Percentiles rank a stretch among this genome's conserved stretches.
phyloP scores from a whole-genome alignment of 1,139 yeast genomes.

The Nakaseomyces bracarensis region DNA sequence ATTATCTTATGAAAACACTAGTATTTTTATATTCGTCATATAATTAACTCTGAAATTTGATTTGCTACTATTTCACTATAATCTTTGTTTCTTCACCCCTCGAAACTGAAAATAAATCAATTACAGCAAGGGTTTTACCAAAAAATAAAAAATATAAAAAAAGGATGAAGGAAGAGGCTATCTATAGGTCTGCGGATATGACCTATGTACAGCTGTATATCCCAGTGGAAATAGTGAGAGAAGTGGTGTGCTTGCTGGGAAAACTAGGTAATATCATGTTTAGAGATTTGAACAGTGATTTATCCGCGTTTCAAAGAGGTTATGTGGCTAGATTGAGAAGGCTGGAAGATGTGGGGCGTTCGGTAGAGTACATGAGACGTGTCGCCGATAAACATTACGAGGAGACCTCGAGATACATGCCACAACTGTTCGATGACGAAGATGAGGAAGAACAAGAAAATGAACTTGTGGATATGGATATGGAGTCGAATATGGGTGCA shows the following conservation, averaged over 20 bases:
- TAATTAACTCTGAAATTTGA: too few species aligned
- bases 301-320: slow-evolving; percentile 63
- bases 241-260: slow-evolving; percentile 56
- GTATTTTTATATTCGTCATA: too few species aligned
- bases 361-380: slow-evolving; percentile 43
- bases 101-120: too few species aligned
- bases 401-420: slow-evolving; percentile 34
- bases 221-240: slow-evolving; percentile 63
- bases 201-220: slow-evolving; percentile 64
- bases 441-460: slow-evolving; percentile 18
- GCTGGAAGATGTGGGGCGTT: slow-evolving; percentile 62
- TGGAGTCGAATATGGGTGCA: too few species aligned
- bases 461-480: slow-evolving; percentile 10
- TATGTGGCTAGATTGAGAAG: slow-evolving; percentile 62
- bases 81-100: too few species aligned
- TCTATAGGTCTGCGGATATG: slow-evolving; percentile 62
- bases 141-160: background rate
- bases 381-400: slow-evolving; percentile 36
- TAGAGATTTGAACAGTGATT: slow-evolving; percentile 58
- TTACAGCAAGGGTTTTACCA: too few species aligned
- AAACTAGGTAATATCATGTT: slow-evolving; percentile 58
- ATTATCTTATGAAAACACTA: too few species aligned
- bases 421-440: slow-evolving; percentile 22
- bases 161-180: slow-evolving; percentile 24
- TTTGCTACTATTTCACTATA: too few species aligned